Evolutionary conservation across 2,329 filamentous ascomycete species (phyloP).

Genomic region (Nemania serpens): DNA sequence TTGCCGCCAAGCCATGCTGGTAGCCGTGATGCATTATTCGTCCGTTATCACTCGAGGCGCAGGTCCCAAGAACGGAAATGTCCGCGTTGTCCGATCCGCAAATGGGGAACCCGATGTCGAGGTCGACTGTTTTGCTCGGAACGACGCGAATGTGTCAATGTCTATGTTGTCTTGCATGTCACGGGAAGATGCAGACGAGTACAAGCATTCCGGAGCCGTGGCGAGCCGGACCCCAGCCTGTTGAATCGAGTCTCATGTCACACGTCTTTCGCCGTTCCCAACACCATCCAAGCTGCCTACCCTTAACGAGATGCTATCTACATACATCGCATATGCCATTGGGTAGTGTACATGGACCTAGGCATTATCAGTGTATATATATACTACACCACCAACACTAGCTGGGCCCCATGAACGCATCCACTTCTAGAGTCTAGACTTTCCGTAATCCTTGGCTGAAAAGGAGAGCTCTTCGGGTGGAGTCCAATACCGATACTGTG

Average conservation of each 20-base stretch:
- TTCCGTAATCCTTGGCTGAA: slow-evolving; percentile 21
- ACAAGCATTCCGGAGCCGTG: slow-evolving; percentile 24
- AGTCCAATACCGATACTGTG: slow-evolving; percentile 13
- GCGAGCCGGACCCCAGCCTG: slow-evolving; percentile 13
- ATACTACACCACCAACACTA: no score
- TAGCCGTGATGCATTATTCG: slow-evolving; percentile 24
- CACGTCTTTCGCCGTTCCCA: no score
- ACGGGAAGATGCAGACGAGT: slow-evolving; percentile 29
- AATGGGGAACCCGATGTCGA: slow-evolving; percentile 18
- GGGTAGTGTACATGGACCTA: no score
- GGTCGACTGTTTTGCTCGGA: slow-evolving; percentile 20
- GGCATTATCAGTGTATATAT: no score
- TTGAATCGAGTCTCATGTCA: neutral
- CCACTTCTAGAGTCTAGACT: slow-evolving; percentile 28
- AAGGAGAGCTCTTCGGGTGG: slow-evolving; percentile 22
- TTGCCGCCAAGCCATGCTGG: slow-evolving; percentile 20
- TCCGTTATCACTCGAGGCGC: slow-evolving; percentile 15
- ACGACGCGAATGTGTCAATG: slow-evolving; percentile 21
- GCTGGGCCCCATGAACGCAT: slow-evolving; percentile 13
- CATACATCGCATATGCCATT: no score
- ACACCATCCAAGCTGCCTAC: neutral
- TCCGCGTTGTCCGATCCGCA: slow-evolving; percentile 14
- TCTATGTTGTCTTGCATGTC: slow-evolving; percentile 22
- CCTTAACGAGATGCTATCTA: neutral
- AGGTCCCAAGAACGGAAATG: slow-evolving; percentile 23